Percentiles rank a stretch among this genome's conserved stretches.
Evolutionary conservation across 345 rosid genomes (phyloP).

Genomic region (Zanthoxylum bungeanum): DNA sequence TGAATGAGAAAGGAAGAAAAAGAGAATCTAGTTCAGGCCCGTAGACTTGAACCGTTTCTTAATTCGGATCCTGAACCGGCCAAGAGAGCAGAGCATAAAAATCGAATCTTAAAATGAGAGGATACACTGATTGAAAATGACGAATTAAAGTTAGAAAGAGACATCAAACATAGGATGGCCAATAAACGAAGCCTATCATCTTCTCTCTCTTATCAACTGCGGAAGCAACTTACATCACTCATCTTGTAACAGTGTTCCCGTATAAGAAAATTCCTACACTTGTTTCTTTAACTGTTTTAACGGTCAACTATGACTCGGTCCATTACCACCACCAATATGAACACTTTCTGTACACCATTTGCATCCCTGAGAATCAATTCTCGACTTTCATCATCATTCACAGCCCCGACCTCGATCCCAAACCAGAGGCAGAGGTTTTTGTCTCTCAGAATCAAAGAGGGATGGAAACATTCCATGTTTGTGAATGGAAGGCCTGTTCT

Average conservation of each 20-base stretch:
- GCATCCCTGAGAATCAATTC: conserved; percentile 6
- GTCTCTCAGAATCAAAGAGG: conserved; percentile 10
- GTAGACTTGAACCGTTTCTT: too few species aligned
- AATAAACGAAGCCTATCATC: conserved; percentile 4
- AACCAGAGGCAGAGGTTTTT: conserved; percentile 1
- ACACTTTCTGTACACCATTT: conserved; percentile 4
- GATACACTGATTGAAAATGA: conserved; percentile 27
- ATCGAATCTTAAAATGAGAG: conserved; percentile 12
- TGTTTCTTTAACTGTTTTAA: neutral
- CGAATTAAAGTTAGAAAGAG: neutral
- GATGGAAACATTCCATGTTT: conserved; percentile 41
- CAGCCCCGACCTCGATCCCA: neutral
- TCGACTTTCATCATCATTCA: conserved; percentile 4
- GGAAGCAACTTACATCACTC: conserved; percentile 10
- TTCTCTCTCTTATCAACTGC: conserved; percentile 7
- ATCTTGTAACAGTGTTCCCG: neutral
- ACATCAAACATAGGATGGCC: neutral
- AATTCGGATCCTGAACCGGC: too few species aligned
- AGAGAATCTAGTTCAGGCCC: too few species aligned
- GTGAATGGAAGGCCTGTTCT: conserved; percentile 32
- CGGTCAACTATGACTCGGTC: neutral
- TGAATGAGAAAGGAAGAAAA: too few species aligned
- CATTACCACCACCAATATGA: neutral
- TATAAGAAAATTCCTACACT: neutral
- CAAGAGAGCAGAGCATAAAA: too few species aligned